Evolutionary conservation across 139 green algal genomes (phyloP), one percentile per base, ranked within the genome.

Genomic region (Pseudopediastrum boryanum): DNA sequence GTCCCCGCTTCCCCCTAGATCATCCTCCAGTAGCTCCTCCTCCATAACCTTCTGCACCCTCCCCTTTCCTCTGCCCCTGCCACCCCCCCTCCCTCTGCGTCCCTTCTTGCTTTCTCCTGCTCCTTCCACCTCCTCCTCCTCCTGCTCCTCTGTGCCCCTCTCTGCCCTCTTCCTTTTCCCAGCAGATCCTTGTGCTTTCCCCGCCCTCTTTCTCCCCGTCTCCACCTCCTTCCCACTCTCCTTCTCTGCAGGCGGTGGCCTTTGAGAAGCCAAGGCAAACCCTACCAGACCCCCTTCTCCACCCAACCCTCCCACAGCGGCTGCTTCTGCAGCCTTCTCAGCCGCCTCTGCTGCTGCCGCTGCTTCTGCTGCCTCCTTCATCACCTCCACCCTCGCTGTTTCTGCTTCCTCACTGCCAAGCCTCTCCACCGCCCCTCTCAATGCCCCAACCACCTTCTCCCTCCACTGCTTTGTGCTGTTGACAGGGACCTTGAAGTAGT

Each of bases 401-500:
- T 59, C 44, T 50, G 75, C 77, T 46, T 84, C 72, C 2, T 80
- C 75, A 3, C 23, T 50, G 33, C 70, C 81, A 7, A 90, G 68
- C 16, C 68, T 62, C 2, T 29, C n/a, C 31, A 87, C 50, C 2
- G 64, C 86, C 12, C 56, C 33, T 1, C 41, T 3, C 46, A 90
- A 50, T 3, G 78, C 70, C 2, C 29, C 5, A 0, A 81, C 74
- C 54, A 88, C 81, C 5, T 81, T 58, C 6, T 62, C 31, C 8
- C 81, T 59, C 86, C 86, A 90, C 0, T 48, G 69, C 4, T 43
- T 4, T 21, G 50, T 59, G 69, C 77, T 73, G 65, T 81, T 80
- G 21, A 74, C 86, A 31, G 86, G 83, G 31, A 87, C 67, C 81
- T 89, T 87, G 83, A 78, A 91, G 78, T 85, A 88, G 64, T 91